Percentiles rank a stretch among this genome's conserved stretches.
Evolutionary conservation across 495 filamentous ascomycete genomes (phyloP).

Genomic region (Diplogelasinospora grovesii): DNA sequence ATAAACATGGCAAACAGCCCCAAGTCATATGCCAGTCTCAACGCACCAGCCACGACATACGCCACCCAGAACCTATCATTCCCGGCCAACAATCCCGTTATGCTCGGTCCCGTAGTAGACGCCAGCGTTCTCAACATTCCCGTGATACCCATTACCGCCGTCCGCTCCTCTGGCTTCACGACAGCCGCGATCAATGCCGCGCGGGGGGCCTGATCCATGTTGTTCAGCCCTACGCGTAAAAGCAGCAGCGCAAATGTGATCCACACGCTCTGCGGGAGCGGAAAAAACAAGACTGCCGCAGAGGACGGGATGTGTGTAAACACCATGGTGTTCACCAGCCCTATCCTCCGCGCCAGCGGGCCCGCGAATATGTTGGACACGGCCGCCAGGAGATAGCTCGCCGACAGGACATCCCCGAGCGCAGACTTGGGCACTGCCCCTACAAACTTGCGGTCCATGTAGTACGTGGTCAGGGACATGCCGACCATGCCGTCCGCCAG

Average conservation of each 20-base stretch:
- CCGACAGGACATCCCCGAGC: slow-evolving; percentile 37
- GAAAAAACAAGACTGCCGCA: slow-evolving; percentile 34
- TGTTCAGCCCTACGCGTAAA: slow-evolving; percentile 50
- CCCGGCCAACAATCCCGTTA: slow-evolving; percentile 66
- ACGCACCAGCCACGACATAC: slow-evolving; percentile 63
- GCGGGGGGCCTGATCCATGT: slow-evolving; percentile 79
- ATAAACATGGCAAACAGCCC: slow-evolving; percentile 64
- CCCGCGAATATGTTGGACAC: slow-evolving; percentile 63
- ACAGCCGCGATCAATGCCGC: slow-evolving; percentile 74
- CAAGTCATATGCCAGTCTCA: slow-evolving; percentile 68
- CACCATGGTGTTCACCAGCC: slow-evolving; percentile 58
- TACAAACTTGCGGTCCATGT: slow-evolving; percentile 73
- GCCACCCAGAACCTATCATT: slow-evolving; percentile 62
- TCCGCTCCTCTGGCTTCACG: slow-evolving; percentile 67
- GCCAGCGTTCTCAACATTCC: slow-evolving; percentile 62
- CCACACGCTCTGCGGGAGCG: slow-evolving; percentile 29
- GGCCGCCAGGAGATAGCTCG: slow-evolving; percentile 25
- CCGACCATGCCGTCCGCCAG: slow-evolving; percentile 73
- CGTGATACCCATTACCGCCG: slow-evolving; percentile 70
- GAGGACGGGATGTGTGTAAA: slow-evolving; percentile 42
- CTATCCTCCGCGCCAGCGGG: slow-evolving; percentile 68
- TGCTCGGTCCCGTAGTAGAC: slow-evolving; percentile 57
- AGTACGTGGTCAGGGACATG: slow-evolving; percentile 68
- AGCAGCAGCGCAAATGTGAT: slow-evolving; percentile 58
- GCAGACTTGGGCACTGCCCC: slow-evolving; percentile 51